A percentile compares a stretch with the other conserved stretches of the same genome.
phyloP scores from a whole-genome alignment of 1,139 yeast genomes.

The Candida buenavistaensis region DNA sequence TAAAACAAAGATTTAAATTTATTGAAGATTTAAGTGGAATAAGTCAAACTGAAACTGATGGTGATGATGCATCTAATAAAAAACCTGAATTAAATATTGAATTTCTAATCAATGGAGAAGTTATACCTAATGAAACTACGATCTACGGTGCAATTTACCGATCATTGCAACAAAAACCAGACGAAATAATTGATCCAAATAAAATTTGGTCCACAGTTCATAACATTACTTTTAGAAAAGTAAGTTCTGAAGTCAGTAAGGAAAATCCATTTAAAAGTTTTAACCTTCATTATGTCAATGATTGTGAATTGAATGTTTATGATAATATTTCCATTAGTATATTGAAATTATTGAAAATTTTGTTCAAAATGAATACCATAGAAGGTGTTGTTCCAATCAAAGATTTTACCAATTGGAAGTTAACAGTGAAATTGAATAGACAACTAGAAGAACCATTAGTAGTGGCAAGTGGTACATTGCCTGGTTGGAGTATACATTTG shows the following conservation, averaged over 20 bases:
- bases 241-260: constrained; percentile 16
- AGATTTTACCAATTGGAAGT: constrained; percentile 71
- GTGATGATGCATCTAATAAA: constrained; percentile 12
- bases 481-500: constrained; percentile 78
- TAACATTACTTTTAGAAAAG: constrained; percentile 52
- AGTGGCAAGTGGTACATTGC: constrained; percentile 85
- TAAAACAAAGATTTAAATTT: constrained; percentile 37
- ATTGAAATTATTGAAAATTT: constrained; percentile 54
- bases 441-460: constrained; percentile 89
- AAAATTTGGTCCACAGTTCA: constrained; percentile 61
- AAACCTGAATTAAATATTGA: constrained; percentile 40
- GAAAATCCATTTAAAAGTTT: constrained; percentile 18
- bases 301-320: constrained; percentile 32
- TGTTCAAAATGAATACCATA: constrained; percentile 49
- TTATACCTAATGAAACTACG: constrained; percentile 68
- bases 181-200: constrained; percentile 47
- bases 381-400: constrained; percentile 33
- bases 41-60: too few species aligned
- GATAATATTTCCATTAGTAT: constrained; percentile 51
- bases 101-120: constrained; percentile 62
- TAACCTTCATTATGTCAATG: constrained; percentile 24
- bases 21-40: constrained; percentile 21
- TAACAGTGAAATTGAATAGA: constrained; percentile 82
- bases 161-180: constrained; percentile 40
- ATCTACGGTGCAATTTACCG: constrained; percentile 78